Evolutionary conservation across 2,329 filamentous ascomycete genomes (phyloP).

Genomic region (Salinomyces thailandicus): DNA sequence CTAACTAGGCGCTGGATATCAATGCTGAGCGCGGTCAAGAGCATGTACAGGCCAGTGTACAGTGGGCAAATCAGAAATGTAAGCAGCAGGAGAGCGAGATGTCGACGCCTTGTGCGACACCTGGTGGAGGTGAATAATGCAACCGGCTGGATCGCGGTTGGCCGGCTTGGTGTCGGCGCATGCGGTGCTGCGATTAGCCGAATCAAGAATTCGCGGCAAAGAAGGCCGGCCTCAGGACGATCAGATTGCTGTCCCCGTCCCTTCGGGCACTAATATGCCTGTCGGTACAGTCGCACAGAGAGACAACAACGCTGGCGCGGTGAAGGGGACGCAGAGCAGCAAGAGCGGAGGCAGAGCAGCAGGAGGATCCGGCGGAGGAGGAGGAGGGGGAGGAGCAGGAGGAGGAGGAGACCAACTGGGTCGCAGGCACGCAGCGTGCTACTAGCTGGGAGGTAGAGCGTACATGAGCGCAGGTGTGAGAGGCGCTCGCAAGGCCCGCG

Average conservation of each 20-base stretch:
- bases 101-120: neutral
- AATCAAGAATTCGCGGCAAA: neutral
- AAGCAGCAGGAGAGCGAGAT: no score
- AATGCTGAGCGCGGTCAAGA: no score
- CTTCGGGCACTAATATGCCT: no score
- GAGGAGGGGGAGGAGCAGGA: neutral
- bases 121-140: neutral
- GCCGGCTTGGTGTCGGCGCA: no score
- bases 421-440: neutral
- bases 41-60: no score
- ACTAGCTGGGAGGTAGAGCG: neutral
- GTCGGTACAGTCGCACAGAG: no score
- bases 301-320: no score
- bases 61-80: no score
- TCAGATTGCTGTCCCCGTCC: no score
- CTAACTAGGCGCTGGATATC: conserved; percentile 1
- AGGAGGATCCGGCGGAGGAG: neutral
- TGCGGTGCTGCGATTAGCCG: conserved; percentile 1
- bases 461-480: no score
- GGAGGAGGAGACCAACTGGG: neutral
- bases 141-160: no score
- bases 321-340: neutral
- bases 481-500: neutral
- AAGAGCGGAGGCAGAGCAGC: neutral
- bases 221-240: neutral